Conservation (phyloP, 2,329 filamentous ascomycete genomes). For the Leptographium galeiforme region DNA sequence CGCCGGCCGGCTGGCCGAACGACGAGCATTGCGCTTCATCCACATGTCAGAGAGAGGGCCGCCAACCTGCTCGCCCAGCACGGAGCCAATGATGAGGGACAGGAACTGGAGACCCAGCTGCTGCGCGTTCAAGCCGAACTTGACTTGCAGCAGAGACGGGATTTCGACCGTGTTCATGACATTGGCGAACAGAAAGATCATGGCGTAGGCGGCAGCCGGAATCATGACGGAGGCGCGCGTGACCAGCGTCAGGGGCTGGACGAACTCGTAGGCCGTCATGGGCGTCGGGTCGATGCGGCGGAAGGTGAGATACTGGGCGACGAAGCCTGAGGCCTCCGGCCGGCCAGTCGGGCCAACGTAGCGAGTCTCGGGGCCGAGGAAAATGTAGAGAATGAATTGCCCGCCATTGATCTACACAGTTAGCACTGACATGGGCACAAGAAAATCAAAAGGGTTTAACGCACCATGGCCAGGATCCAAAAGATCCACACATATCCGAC, state of each 20-base stretch:
- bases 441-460: conserved; percentile 2
- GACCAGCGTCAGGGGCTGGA: conserved; percentile 32
- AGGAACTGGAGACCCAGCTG: conserved; percentile 46
- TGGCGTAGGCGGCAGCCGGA: conserved; percentile 37
- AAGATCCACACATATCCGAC: conserved; percentile 46
- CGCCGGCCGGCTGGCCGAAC: conserved; percentile 13
- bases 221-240: conserved; percentile 33
- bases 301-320: conserved; percentile 28
- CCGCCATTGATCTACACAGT: conserved; percentile 34
- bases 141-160: conserved; percentile 40
- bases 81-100: conserved; percentile 39
- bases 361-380: conserved; percentile 40
- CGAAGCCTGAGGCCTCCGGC: conserved; percentile 20
- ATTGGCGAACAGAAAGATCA: conserved; percentile 41
- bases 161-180: conserved; percentile 45
- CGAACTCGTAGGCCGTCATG: conserved; percentile 33
- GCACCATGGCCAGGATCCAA: conserved; percentile 40
- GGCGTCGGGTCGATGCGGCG: conserved; percentile 38
- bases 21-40: conserved; percentile 18
- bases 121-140: conserved; percentile 43
- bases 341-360: conserved; percentile 29
- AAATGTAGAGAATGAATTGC: conserved; percentile 42
- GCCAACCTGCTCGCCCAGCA: conserved; percentile 45
- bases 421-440: not conserved
- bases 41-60: conserved; percentile 39